phyloP scores from a whole-genome alignment of 805 yeast species.

The Pichia membranifaciens region DNA sequence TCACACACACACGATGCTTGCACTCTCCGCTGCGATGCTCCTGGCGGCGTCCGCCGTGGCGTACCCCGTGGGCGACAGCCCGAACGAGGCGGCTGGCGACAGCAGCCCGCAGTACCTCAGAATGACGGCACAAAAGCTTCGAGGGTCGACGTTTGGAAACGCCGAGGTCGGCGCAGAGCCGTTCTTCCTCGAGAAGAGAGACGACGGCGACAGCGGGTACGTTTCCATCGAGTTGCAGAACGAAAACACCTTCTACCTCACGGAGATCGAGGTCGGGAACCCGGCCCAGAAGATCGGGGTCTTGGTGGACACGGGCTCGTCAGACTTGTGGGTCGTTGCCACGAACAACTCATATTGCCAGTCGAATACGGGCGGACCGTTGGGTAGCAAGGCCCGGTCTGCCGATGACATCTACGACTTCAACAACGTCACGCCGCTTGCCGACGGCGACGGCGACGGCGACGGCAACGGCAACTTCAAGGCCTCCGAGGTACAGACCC shows the following conservation, averaged over 20 bases:
- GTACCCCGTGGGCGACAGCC: no score
- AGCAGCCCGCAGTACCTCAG: constrained; percentile 9
- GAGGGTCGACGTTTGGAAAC: constrained; percentile 7
- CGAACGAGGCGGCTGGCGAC: no score
- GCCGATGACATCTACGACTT: constrained; percentile 4
- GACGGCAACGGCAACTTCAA: neutral
- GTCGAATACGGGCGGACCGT: constrained; percentile 13
- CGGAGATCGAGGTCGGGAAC: constrained; percentile 48
- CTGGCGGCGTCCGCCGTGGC: no score
- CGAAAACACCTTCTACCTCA: constrained; percentile 40
- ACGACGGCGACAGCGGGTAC: constrained; percentile 15
- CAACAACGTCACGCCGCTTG: neutral
- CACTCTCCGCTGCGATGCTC: no score
- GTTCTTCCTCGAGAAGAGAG: constrained; percentile 14
- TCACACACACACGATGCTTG: no score
- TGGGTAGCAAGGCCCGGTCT: constrained; percentile 8
- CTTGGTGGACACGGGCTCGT: constrained; percentile 68
- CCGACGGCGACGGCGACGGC: neutral
- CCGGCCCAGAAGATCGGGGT: constrained; percentile 49
- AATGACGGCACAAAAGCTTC: constrained; percentile 19
- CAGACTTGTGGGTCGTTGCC: constrained; percentile 64
- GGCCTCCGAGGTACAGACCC: neutral
- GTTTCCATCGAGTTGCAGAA: constrained; percentile 34
- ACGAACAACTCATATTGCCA: constrained; percentile 44
- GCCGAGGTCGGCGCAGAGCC: constrained; percentile 17